Evolutionary conservation across 331 rosid species (phyloP).

Genomic region (Arachis monticola): DNA sequence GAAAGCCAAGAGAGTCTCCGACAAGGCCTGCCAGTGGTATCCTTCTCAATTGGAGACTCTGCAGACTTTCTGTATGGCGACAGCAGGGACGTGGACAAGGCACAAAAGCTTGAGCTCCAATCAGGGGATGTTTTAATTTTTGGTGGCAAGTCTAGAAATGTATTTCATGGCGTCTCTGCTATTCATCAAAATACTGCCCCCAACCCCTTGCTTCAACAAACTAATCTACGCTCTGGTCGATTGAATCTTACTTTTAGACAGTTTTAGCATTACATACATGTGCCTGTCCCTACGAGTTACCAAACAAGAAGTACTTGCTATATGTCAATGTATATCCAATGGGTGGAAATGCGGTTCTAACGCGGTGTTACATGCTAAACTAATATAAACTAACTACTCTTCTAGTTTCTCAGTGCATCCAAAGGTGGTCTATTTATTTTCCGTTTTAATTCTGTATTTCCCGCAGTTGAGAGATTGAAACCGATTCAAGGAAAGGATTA

Average conservation of each 20-base stretch:
- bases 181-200: slow-evolving; percentile 64
- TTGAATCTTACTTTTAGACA: slow-evolving; percentile 82
- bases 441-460: background rate
- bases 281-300: background rate
- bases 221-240: slow-evolving; percentile 67
- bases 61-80: slow-evolving; percentile 71
- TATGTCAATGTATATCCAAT: no score
- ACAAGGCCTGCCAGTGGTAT: slow-evolving; percentile 67
- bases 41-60: slow-evolving; percentile 85
- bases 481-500: background rate
- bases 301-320: no score
- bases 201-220: slow-evolving; percentile 39
- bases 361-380: no score
- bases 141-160: slow-evolving; percentile 70
- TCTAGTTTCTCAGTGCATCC: background rate
- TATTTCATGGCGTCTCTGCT: slow-evolving; percentile 73
- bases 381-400: background rate
- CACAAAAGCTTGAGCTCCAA: slow-evolving; percentile 48
- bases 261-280: slow-evolving; percentile 38
- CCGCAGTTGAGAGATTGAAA: no score
- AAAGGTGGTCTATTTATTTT: background rate
- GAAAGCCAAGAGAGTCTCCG: slow-evolving; percentile 60
- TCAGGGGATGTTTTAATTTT: slow-evolving; percentile 89
- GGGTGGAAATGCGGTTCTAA: no score
- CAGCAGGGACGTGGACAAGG: slow-evolving; percentile 50